phyloP scores from a whole-genome alignment of 148 eudicot species.

The Suaeda aralocaspica region DNA sequence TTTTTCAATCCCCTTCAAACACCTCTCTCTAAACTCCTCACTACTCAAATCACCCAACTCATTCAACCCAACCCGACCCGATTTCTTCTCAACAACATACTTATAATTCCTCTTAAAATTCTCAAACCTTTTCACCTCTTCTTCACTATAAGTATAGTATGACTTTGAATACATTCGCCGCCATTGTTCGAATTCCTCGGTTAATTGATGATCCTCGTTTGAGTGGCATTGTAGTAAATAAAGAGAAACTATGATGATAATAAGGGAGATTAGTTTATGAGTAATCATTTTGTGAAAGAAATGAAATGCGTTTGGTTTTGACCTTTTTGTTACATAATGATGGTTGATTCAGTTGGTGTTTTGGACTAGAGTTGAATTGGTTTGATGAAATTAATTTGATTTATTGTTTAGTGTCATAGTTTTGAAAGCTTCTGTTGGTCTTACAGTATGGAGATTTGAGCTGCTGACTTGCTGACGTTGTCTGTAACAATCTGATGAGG shows the following conservation, averaged over 20 bases:
- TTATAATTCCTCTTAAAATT: slow-evolving; percentile 43
- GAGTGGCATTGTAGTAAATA: slow-evolving; percentile 12
- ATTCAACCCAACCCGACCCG: slow-evolving; percentile 41
- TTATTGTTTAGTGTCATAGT: too few relatives aligned
- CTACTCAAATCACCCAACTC: slow-evolving; percentile 69
- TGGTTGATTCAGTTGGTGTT: too few relatives aligned
- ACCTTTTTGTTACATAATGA: too few relatives aligned
- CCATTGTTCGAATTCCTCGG: slow-evolving; percentile 52
- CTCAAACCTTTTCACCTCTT: slow-evolving; percentile 37
- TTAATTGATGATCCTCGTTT: slow-evolving; percentile 31
- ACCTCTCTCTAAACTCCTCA: slow-evolving; percentile 47
- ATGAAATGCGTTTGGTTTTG: too few relatives aligned
- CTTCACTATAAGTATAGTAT: slow-evolving; percentile 28
- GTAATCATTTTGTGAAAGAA: slow-evolving; percentile 32
- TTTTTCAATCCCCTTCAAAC: slow-evolving; percentile 30
- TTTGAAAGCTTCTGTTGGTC: too few relatives aligned
- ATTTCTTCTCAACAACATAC: slow-evolving; percentile 37
- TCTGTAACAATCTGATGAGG: too few relatives aligned
- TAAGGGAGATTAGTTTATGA: slow-evolving; percentile 7
- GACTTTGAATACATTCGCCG: slow-evolving; percentile 36
- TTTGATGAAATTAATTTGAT: too few relatives aligned
- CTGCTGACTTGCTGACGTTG: too few relatives aligned
- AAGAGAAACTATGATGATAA: background rate
- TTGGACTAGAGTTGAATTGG: too few relatives aligned
- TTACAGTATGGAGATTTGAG: too few relatives aligned